A percentile compares a stretch with the other conserved stretches of the same genome.
Conservation (phyloP, 2,329 filamentous ascomycete species). For the Cordyceps farinosa region DNA sequence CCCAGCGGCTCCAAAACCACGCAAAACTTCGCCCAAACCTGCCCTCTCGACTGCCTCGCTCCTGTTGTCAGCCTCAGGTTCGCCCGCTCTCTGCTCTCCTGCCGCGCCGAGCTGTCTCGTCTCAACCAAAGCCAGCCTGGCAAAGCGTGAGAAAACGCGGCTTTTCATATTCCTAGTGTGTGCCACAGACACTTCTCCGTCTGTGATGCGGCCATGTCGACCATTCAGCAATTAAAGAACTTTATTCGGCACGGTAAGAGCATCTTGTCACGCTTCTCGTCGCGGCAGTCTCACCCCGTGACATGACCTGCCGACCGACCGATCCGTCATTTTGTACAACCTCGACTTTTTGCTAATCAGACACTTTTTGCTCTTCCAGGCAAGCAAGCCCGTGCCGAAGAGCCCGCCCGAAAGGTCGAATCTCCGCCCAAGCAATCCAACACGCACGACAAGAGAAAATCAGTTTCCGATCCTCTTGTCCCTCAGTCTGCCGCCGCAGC, state of each 20-base stretch:
- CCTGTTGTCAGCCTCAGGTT: neutral
- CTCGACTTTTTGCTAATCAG: conserved; percentile 3
- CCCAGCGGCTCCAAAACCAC: conserved; percentile 11
- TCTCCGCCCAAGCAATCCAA: conserved; percentile 46
- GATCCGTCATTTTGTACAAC: neutral
- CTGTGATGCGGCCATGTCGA: conserved; percentile 47
- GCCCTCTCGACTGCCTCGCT: neutral
- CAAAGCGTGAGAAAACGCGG: neutral
- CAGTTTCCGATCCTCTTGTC: conserved; percentile 53
- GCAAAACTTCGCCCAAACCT: conserved; percentile 7
- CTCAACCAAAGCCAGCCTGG: neutral
- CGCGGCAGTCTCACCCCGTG: neutral
- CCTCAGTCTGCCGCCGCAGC: conserved; percentile 65
- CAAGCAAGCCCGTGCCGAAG: conserved; percentile 79
- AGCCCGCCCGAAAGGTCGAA: conserved; percentile 51
- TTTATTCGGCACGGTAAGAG: conserved; percentile 84
- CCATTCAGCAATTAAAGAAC: conserved; percentile 95
- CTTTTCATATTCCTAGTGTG: neutral
- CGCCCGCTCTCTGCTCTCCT: neutral
- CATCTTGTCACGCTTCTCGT: conserved; percentile 15
- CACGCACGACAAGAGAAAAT: conserved; percentile 55
- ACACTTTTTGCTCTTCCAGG: conserved; percentile 40
- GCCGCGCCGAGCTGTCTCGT: neutral
- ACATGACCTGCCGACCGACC: neutral
- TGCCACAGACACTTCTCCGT: conserved; percentile 4